Evolutionary conservation across 108 stramenopile genomes (phyloP), one percentile per base, ranked within the genome.

Genomic region (Fragilaria radians): DNA sequence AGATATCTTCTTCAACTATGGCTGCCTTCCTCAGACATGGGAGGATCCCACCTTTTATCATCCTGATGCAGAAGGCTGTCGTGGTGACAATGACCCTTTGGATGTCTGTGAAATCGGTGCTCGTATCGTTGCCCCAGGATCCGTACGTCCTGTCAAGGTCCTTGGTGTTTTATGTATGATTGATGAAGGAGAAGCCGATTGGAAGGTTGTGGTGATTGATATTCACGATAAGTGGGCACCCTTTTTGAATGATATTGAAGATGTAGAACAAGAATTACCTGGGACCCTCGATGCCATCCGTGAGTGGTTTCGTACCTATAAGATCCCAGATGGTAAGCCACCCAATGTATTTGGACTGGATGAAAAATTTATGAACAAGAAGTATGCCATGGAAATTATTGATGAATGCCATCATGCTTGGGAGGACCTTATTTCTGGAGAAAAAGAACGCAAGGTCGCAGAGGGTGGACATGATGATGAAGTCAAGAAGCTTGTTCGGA

Each of bases 241-340:
- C 11, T 88, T 93, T 63, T 76, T 99, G 18, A 90, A 99, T 72
- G 91, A 97, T 59, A 89, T 99, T 51, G 77, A 94, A 45, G 98
- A 99, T 66, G 95, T 99, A 48, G 92, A 97, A 72, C 67, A 76
- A 55, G 76, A 94, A 54, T 71, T 95, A 50, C 97, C 97, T 36
- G 95, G 95, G 28, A 81, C 82, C 65, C 64, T 99, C 21, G 71
- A 76, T 48, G 80, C 86, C 61, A 86, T 99, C 47, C 83, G 95
- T 36, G 96, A 97, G 75, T 99, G 98, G 98, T 96, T 96, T 79
- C 78, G 96, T 34, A 97, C 96, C 42, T 99, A 99, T 88, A 99
- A 99, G 74, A 93, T 97, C 47, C 94, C 96, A 19, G 98, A 99
- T 67, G 98, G 98, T 48, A 99, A 99, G 76, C 96, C 96, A 42